Conservation (phyloP, 1,284 basidiomycete genomes). For the Ganoderma lingzhi region DNA sequence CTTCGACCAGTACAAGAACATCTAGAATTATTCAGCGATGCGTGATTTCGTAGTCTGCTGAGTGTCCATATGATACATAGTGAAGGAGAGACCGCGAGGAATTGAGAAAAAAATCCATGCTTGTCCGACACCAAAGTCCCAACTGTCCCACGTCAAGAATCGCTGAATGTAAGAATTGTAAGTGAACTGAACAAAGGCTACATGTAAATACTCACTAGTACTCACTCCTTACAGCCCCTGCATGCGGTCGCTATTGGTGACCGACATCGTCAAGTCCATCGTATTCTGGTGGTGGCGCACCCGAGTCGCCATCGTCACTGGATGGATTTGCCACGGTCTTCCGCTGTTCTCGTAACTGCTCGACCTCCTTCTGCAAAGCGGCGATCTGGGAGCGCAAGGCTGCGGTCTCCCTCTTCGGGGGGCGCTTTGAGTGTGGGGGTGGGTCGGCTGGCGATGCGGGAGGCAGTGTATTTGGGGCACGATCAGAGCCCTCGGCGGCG, state of each 20-base stretch:
- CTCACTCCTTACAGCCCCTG: not conserved
- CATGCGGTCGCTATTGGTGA: not conserved
- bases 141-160: not conserved
- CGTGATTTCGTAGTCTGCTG: not conserved
- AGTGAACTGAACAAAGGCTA: not conserved
- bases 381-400: not conserved
- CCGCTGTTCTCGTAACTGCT: not conserved
- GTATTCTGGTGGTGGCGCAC: not conserved
- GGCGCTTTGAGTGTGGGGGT: not conserved
- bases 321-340: not conserved
- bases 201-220: not conserved
- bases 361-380: not conserved
- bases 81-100: not conserved
- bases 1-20: not conserved
- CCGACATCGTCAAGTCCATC: not conserved
- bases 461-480: not conserved
- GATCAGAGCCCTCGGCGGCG: not conserved
- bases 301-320: not conserved
- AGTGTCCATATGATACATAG: not conserved
- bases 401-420: not conserved
- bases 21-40: not conserved
- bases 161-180: not conserved
- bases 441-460: not conserved
- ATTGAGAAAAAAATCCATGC: not conserved
- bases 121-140: not conserved